phyloP scores from a whole-genome alignment of 179 eudicot genomes.

The Corrigiola litoralis region DNA sequence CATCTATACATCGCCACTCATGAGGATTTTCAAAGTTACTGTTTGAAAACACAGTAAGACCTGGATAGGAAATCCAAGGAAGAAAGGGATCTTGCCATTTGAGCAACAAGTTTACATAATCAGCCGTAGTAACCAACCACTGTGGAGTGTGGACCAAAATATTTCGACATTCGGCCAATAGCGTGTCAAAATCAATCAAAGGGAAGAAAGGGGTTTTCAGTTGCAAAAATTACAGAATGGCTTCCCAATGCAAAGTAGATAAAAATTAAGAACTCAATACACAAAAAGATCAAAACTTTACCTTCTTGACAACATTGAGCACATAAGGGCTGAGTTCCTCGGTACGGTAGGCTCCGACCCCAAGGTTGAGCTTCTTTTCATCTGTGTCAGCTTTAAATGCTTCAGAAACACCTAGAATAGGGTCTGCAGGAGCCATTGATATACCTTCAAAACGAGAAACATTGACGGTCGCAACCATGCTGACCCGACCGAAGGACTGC shows the following conservation, averaged over 20 bases:
- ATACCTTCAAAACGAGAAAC: constrained; percentile 76
- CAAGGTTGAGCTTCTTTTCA: constrained; percentile 92
- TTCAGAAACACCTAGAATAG: constrained; percentile 96
- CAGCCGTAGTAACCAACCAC: too few species aligned
- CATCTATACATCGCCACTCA: too few species aligned
- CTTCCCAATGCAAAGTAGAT: background rate
- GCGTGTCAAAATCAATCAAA: background rate
- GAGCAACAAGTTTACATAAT: too few species aligned
- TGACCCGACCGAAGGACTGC: constrained; percentile 57
- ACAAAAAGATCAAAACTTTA: constrained; percentile 14
- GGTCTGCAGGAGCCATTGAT: constrained; percentile 98
- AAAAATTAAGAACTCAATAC: background rate
- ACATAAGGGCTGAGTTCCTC: constrained; percentile 98
- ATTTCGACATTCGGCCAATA: background rate
- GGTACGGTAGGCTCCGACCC: constrained; percentile 97
- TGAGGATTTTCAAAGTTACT: too few species aligned
- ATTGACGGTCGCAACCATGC: constrained; percentile 67
- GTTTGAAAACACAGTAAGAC: too few species aligned
- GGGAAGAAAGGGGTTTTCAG: background rate
- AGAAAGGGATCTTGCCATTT: too few species aligned
- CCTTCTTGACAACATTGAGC: constrained; percentile 91
- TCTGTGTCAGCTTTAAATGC: constrained; percentile 83
- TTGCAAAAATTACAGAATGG: background rate
- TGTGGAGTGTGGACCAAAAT: background rate
- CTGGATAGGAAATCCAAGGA: too few species aligned